Evolutionary conservation across 306 rosid genomes (phyloP), one percentile per base, ranked within the genome.

Genomic region (Quillaja saponaria): DNA sequence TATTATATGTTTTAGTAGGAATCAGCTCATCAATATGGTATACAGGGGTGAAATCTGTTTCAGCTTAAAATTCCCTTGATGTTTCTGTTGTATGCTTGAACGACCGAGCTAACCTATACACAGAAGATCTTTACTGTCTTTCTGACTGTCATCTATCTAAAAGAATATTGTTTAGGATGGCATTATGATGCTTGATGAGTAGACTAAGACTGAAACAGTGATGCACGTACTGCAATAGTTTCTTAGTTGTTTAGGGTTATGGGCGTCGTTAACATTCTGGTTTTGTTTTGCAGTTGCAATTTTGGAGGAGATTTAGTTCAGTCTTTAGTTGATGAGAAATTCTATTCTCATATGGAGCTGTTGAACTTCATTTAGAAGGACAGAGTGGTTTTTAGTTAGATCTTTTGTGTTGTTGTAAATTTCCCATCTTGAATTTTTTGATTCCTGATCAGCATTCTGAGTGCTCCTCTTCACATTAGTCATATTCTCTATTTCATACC

Each of bases 281-380:
- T 42, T 2, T 15, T 42, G 5, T 42, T 18, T 16, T 55, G 46
- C 34, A 6, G 15, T 16, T 17, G 33, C 46, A 5, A 9, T 34
- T 50, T n/a, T n/a, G n/a, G n/a, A n/a, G n/a, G n/a, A n/a, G n/a
- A n/a, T n/a, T n/a, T n/a, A n/a, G n/a, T n/a, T n/a, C n/a, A n/a
- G 13, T 8, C 11, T 56, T 35, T 48, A n/a, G 35, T 60, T 73
- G 56, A 15, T 39, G 25, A 58, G 47, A 59, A 21, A 37, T 63
- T 11, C 17, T 64, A 50, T 41, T 16, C 16, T 34, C 34, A 38
- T 6, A 60, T 42, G 67, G 68, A 18, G 20, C 44, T 16, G 28
- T 16, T 16, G 17, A 38, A 17, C 59, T 74, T 39, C 46, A 33
- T 19, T 21, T 51, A 17, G 44, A 16, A n/a, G 38, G 16, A 14